Conservation (phyloP, 306 rosid genomes). For the Sesbania bispinosa region DNA sequence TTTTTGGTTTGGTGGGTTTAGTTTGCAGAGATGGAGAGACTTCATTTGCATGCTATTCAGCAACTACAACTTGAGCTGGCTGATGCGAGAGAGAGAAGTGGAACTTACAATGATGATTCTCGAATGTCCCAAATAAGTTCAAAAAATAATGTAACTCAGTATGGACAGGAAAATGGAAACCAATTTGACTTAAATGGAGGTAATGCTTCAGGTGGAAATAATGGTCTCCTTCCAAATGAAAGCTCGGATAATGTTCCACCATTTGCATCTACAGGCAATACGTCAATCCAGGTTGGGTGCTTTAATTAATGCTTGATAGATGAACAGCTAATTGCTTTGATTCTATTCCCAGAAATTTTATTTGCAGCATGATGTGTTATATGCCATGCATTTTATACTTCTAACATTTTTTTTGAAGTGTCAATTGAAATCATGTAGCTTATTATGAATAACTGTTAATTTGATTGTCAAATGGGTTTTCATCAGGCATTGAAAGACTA, state of each 20-base stretch:
- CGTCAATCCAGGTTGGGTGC: constrained; percentile 58
- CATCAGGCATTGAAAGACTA: neutral
- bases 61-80: constrained; percentile 90
- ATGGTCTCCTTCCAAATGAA: constrained; percentile 59
- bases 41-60: constrained; percentile 76
- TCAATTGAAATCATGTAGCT: neutral
- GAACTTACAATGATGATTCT: constrained; percentile 64
- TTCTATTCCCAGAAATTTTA: neutral
- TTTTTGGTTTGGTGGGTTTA: constrained; percentile 38
- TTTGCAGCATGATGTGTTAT: neutral
- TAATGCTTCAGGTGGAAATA: constrained; percentile 58
- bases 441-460: neutral
- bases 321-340: neutral
- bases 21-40: constrained; percentile 94
- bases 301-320: neutral
- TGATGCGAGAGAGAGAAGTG: constrained; percentile 83
- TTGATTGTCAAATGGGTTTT: neutral
- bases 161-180: constrained; percentile 66
- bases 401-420: neutral
- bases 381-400: neutral
- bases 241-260: constrained; percentile 58
- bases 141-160: constrained; percentile 53
- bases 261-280: constrained; percentile 58
- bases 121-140: constrained; percentile 53
- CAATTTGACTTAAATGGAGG: constrained; percentile 59